phyloP scores from a whole-genome alignment of 768 basidiomycete genomes.

The Albatrellus ellisii region DNA sequence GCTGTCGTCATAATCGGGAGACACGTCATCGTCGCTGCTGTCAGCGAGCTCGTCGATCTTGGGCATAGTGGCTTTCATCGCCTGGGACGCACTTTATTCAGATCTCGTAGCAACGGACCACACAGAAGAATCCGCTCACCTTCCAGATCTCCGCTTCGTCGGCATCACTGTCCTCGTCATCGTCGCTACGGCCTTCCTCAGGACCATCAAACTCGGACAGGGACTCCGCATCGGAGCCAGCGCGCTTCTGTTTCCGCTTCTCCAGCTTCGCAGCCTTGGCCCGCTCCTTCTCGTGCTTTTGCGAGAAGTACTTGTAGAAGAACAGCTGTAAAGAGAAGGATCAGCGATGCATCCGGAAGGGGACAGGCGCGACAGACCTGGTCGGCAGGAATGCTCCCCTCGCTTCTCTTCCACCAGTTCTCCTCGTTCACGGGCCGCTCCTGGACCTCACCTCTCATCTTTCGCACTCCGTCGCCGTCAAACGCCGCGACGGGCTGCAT shows the following conservation, averaged over 20 bases:
- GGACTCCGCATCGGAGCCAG: slow-evolving; percentile 22
- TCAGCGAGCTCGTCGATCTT: slow-evolving; percentile 24
- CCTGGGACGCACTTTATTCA: slow-evolving; percentile 31
- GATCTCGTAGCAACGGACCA: background rate
- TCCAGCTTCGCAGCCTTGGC: slow-evolving; percentile 34
- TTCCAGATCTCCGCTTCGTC: slow-evolving; percentile 67
- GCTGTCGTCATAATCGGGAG: slow-evolving; percentile 17
- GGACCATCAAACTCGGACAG: slow-evolving; percentile 21
- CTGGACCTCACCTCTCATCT: slow-evolving; percentile 46
- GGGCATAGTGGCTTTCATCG: slow-evolving; percentile 83
- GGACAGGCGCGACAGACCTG: slow-evolving; percentile 38
- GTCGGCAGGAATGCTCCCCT: slow-evolving; percentile 72
- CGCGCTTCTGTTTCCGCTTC: slow-evolving; percentile 28
- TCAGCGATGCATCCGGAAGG: background rate
- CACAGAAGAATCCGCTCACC: slow-evolving; percentile 33
- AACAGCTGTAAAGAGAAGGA: slow-evolving; percentile 41
- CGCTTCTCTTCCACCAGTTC: slow-evolving; percentile 55
- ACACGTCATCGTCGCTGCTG: slow-evolving; percentile 19
- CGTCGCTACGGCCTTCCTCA: slow-evolving; percentile 15
- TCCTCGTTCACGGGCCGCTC: slow-evolving; percentile 55
- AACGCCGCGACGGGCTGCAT: slow-evolving; percentile 86
- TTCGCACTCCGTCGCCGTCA: slow-evolving; percentile 58
- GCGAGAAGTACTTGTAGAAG: slow-evolving; percentile 82
- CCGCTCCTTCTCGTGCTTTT: slow-evolving; percentile 46
- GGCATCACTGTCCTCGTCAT: slow-evolving; percentile 14